These are phyloP conservation scores for Casuarina equisetifolia DNA, from an alignment of 306 rosid genomes.

Conservation along the genomic window DNA sequence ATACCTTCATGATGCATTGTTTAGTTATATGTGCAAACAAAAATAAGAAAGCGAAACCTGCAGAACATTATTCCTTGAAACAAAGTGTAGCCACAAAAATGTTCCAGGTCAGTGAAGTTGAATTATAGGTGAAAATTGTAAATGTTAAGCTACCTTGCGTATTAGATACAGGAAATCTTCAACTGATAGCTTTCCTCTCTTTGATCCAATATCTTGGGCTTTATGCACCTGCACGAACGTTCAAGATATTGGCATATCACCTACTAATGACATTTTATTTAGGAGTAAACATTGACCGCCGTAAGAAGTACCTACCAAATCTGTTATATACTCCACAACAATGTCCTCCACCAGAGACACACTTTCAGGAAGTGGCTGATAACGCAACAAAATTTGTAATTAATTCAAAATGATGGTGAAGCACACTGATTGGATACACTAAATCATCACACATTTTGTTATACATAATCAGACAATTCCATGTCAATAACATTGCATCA, in stretches of 20 bases:
- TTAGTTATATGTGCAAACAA: too few species aligned
- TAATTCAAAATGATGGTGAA: not conserved
- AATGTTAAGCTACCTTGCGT: conserved; percentile 63
- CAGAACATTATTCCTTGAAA: not conserved
- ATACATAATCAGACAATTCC: not conserved
- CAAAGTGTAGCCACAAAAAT: not conserved
- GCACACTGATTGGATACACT: not conserved
- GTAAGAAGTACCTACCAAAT: conserved; percentile 48
- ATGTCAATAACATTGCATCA: not conserved
- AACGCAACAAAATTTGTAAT: conserved; percentile 9
- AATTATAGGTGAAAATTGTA: not conserved
- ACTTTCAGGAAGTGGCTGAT: conserved; percentile 90
- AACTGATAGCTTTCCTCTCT: conserved; percentile 82
- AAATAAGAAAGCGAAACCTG: not conserved
- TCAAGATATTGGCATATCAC: conserved; percentile 18
- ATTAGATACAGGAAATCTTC: conserved; percentile 86
- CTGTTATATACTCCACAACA: conserved; percentile 81
- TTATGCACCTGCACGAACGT: conserved; percentile 64
- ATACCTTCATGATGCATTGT: not conserved
- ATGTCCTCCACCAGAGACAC: conserved; percentile 92
- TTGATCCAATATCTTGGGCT: conserved; percentile 92
- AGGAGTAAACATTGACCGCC: not conserved
- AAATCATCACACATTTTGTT: not conserved
- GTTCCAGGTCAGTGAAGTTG: not conserved
- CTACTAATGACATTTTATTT: too few species aligned